Percentiles rank a stretch among this genome's conserved stretches.
These are phyloP conservation scores for Myxozyma sirexii DNA, from an alignment of 805 yeast species.

Conservation along the genomic window DNA sequence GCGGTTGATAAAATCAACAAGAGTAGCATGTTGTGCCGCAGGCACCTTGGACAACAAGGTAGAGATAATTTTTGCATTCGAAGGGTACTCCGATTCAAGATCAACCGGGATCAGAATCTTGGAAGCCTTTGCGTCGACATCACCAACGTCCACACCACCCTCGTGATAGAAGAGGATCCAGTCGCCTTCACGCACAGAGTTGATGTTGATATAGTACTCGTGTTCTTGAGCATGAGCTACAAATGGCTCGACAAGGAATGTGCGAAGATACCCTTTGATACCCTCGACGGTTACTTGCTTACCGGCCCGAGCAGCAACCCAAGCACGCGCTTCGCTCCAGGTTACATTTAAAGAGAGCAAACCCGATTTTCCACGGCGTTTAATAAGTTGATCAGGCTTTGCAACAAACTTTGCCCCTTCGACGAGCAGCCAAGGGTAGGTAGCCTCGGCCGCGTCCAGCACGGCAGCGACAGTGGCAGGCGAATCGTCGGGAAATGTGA, in stretches of 20 bases:
- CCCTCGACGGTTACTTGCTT: conserved; percentile 47
- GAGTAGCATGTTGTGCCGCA: conserved; percentile 45
- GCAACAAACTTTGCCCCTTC: conserved; percentile 49
- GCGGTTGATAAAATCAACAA: conserved; percentile 51
- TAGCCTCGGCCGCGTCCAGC: conserved; percentile 42
- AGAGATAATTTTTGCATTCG: conserved; percentile 43
- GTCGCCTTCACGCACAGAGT: conserved; percentile 53
- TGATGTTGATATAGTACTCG: conserved; percentile 53
- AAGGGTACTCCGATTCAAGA: conserved; percentile 46
- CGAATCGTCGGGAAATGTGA: conserved; percentile 41
- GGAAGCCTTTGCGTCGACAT: conserved; percentile 51
- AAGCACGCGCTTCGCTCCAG: conserved; percentile 49
- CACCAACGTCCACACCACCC: conserved; percentile 54
- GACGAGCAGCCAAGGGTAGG: conserved; percentile 48
- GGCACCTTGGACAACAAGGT: conserved; percentile 48
- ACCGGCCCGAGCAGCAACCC: conserved; percentile 51
- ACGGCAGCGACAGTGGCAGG: conserved; percentile 40
- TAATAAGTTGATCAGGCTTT: conserved; percentile 52
- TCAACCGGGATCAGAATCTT: conserved; percentile 50
- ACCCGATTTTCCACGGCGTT: conserved; percentile 52
- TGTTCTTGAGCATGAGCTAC: conserved; percentile 51
- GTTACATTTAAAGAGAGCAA: conserved; percentile 49
- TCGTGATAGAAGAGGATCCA: conserved; percentile 53
- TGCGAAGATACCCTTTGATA: conserved; percentile 46
- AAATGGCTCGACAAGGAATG: conserved; percentile 52